Percentiles rank a stretch among this genome's conserved stretches.
Evolutionary conservation across 208 protist species (phyloP).

Genomic region (Trypanosoma caninum): DNA sequence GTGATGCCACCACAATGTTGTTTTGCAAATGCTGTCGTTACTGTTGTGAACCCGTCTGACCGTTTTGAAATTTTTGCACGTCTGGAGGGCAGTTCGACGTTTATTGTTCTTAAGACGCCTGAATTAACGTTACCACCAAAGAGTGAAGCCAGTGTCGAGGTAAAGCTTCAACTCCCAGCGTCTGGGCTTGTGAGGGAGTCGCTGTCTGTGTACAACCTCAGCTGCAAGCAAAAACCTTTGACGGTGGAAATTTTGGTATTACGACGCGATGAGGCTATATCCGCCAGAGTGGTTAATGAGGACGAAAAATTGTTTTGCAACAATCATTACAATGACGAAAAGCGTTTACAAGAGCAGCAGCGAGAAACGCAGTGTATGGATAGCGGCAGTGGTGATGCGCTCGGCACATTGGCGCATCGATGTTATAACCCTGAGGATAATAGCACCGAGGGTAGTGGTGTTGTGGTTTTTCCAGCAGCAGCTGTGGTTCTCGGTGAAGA

Average conservation of each 20-base stretch:
- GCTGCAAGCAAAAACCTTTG: constrained; percentile 58
- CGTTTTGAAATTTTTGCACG: constrained; percentile 49
- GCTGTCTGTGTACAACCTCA: constrained; percentile 60
- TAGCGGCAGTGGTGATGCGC: background rate
- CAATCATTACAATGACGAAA: too few relatives aligned
- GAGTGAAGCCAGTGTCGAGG: constrained; percentile 37
- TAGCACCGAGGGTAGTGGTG: background rate
- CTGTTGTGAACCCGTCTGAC: constrained; percentile 58
- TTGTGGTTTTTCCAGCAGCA: constrained; percentile 30
- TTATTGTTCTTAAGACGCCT: constrained; percentile 20
- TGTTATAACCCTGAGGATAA: background rate
- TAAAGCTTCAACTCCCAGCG: constrained; percentile 40
- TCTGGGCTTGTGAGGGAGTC: constrained; percentile 57
- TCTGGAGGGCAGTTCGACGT: constrained; percentile 15
- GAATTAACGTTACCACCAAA: constrained; percentile 35
- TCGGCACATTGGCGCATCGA: background rate
- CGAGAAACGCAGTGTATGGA: background rate
- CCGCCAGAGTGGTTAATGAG: constrained; percentile 4
- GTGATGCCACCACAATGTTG: constrained; percentile 36
- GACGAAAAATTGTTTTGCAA: background rate
- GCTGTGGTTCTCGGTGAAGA: constrained; percentile 39
- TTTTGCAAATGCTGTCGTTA: constrained; percentile 32
- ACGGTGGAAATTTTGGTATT: constrained; percentile 41
- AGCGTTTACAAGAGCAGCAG: background rate
- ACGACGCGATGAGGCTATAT: constrained; percentile 45